phyloP scores from a whole-genome alignment of 352 stramenopile genomes.

The Phytopythium boreale region DNA sequence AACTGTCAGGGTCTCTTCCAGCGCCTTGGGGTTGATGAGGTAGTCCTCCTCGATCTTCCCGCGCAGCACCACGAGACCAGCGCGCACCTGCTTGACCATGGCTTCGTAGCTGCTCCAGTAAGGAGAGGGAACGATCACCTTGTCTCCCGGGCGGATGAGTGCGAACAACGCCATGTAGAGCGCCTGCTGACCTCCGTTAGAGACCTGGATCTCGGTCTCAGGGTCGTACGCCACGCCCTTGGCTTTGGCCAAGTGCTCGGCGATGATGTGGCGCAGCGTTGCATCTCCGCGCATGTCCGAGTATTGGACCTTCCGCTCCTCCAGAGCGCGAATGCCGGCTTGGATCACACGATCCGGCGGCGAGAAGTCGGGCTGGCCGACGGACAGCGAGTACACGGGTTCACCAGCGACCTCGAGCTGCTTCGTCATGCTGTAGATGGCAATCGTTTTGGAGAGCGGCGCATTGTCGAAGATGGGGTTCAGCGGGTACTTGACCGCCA shows the following conservation, averaged over 20 bases:
- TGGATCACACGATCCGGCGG: slow-evolving; percentile 87
- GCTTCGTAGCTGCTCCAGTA: slow-evolving; percentile 97
- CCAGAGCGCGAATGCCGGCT: slow-evolving; percentile 72
- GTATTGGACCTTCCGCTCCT: slow-evolving; percentile 90
- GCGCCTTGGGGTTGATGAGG: slow-evolving; percentile 79
- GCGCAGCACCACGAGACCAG: slow-evolving; percentile 85
- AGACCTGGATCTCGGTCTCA: slow-evolving; percentile 91
- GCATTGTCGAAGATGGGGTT: slow-evolving; percentile 83
- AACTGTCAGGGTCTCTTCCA: slow-evolving; percentile 72
- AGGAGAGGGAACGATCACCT: slow-evolving; percentile 94
- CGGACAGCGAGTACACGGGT: slow-evolving; percentile 89
- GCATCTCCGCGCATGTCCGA: slow-evolving; percentile 91
- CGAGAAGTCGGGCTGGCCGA: slow-evolving; percentile 95
- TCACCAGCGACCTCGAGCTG: slow-evolving; percentile 93
- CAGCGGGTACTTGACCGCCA: slow-evolving; percentile 58
- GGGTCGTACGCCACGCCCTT: slow-evolving; percentile 90
- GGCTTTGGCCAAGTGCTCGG: slow-evolving; percentile 74
- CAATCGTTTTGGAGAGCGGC: slow-evolving; percentile 88
- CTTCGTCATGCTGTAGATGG: slow-evolving; percentile 94
- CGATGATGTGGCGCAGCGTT: slow-evolving; percentile 88
- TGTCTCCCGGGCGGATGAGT: slow-evolving; percentile 87
- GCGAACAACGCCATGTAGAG: slow-evolving; percentile 92
- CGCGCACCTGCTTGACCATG: slow-evolving; percentile 90
- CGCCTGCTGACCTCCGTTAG: slow-evolving; percentile 94
- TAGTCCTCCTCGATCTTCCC: slow-evolving; percentile 90